Base-by-base conservation (phyloP, 805 yeast genomes). In the Wickerhamiella sergipiensis region DNA sequence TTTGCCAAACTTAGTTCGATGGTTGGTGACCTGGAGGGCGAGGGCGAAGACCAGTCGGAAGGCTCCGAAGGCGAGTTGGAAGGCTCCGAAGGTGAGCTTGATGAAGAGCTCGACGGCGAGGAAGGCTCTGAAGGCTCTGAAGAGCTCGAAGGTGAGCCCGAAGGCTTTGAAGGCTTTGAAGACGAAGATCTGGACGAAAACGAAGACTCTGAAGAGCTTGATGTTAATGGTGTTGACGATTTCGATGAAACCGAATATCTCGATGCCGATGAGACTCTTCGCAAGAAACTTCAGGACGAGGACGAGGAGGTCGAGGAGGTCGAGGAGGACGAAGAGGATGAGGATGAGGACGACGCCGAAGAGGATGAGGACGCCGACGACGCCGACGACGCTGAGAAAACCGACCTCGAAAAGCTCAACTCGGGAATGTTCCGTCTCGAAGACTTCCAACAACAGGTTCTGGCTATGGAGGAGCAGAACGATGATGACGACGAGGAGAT, bases 341-440 rank as follows among this genome's bases (percentile, higher is more conserved):
- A 46, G 13, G 55, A 58, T 5, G 65, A 59, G 10, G 65, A 60
- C 2, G 64, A 58, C n/a, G 59, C 49, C 13, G 64, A 57, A 23
- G 64, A 55, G 13, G 61, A 52, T 5, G 64, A 67, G n/a, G 33
- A 23, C 5, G 46, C 9, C 18, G 62, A 50, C 0, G 65, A 60
- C 4, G 67, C 61, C 13, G 62, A 54, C 5, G 60, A 53, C 17
- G 60, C 50, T 10, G 64, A 56, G n/a, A 56, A 51, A 23, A 71
- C 72, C 42, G 85, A 80, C 59, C 73, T 68, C 1, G 76, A 74
- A 59, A 90, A 88, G 1, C 71, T 89, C 29, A 85, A 89, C 62
- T 95, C 86, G 60, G 85, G 80, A 6, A 82, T 88, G 58, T 90
- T 90, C 62, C 80, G 85, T 53, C 78, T 90, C 43, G 95, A 87